These are phyloP conservation scores for Leccinum aurantiacum DNA, from an alignment of 768 basidiomycete genomes.

Conservation along the genomic window DNA sequence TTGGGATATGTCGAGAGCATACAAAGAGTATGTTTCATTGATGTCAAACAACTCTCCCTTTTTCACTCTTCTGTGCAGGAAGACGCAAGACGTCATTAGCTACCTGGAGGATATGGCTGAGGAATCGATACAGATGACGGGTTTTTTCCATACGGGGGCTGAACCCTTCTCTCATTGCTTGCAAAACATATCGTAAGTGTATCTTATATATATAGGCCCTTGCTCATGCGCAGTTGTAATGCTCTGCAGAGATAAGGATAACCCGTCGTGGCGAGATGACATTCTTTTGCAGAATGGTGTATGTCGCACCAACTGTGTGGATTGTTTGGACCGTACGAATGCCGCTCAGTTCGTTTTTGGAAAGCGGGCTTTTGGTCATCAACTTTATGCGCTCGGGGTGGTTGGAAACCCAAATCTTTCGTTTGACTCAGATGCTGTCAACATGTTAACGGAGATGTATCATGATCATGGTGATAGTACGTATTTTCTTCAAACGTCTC, in stretches of 20 bases:
- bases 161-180: constrained; percentile 77
- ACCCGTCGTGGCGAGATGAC: constrained; percentile 51
- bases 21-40: constrained; percentile 72
- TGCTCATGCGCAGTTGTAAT: neutral
- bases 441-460: constrained; percentile 98
- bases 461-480: constrained; percentile 95
- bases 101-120: constrained; percentile 94
- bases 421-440: constrained; percentile 92
- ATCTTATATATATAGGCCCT: neutral
- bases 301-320: constrained; percentile 93
- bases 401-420: constrained; percentile 81
- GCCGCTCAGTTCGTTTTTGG: constrained; percentile 97
- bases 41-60: neutral
- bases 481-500: constrained; percentile 26
- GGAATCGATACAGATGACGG: constrained; percentile 85
- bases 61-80: constrained; percentile 45
- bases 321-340: constrained; percentile 95
- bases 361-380: constrained; percentile 91
- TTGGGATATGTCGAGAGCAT: constrained; percentile 96
- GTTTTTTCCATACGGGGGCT: constrained; percentile 93
- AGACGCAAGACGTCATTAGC: constrained; percentile 93
- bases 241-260: constrained; percentile 31
- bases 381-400: constrained; percentile 91
- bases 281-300: constrained; percentile 91
- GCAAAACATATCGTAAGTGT: constrained; percentile 40